Evolutionary conservation across 768 basidiomycete species (phyloP), one percentile per base, ranked within the genome.

Genomic region (Lentinula guzmanii): DNA sequence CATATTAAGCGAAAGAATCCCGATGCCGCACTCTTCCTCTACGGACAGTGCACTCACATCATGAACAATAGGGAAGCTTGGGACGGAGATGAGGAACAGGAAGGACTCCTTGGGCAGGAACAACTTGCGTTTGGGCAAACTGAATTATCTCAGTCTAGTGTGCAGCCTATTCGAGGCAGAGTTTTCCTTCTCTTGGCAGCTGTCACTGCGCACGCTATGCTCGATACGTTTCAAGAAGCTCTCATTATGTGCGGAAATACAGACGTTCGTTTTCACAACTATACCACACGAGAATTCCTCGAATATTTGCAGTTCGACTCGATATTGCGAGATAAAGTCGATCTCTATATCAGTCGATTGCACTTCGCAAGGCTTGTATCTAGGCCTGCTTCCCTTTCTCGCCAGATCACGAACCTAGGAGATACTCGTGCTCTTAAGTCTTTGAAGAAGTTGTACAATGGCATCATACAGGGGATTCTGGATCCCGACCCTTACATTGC

Each of bases 191-290:
- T 88, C 28, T 75, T 87, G 35, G 77, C 77, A 10, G 84, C 77
- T 5, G 72, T 84, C n/a, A 75, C 83, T 21, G 91, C 91, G 15
- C 74, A 84, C 69, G 86, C 86, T 4, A 79, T 85, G 68, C 71
- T 76, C 34, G 74, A 83, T 66, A 76, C 79, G n/a, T 90, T 91
- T 65, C 66, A 72, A n/a, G 76, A 70, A 35, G 87, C 89, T 2
- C 67, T 90, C 52, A 70, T 72, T 46, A 67, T 70, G 4, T 83
- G 74, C 61, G 64, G 84, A 7, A 65, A 72, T 18, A 75, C 74
- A 1, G 72, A 71, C 16, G 69, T 76, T 50, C 77, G 72, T 1
- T 64, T 85, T 39, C 66, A 74, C 16, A 64, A 64, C 24, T 69
- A 65, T 45, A 71, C 72, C 18, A 72, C 77, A 9, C 66, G 75